phyloP scores from a whole-genome alignment of 805 yeast species.

The Saccharomycopsis sp. region DNA sequence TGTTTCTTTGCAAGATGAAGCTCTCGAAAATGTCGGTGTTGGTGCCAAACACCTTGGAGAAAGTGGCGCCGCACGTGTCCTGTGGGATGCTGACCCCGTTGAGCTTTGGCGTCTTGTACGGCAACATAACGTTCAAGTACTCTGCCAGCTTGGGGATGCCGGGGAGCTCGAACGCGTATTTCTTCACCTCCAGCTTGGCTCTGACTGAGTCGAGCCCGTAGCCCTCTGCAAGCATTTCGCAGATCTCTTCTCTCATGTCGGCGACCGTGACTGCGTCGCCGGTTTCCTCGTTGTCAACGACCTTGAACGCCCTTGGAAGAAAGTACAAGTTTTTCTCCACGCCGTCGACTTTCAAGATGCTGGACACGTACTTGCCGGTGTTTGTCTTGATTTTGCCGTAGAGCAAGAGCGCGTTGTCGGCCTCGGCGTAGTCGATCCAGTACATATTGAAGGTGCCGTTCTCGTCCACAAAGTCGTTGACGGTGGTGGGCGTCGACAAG shows the following conservation, averaged over 20 bases:
- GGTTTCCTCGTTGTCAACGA: conserved; percentile 29
- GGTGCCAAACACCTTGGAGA: conserved; percentile 72
- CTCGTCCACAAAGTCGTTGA: conserved; percentile 33
- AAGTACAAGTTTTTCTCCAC: conserved; percentile 65
- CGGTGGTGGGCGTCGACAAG: neutral
- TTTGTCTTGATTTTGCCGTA: conserved; percentile 71
- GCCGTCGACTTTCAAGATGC: conserved; percentile 66
- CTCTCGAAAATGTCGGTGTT: conserved; percentile 69
- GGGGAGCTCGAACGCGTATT: conserved; percentile 82
- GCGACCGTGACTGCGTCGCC: conserved; percentile 37
- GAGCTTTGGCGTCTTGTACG: conserved; percentile 57
- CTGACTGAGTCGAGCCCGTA: conserved; percentile 54
- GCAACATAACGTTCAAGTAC: conserved; percentile 69
- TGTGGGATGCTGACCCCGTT: conserved; percentile 43
- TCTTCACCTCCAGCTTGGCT: conserved; percentile 62
- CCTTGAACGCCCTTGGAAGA: conserved; percentile 46
- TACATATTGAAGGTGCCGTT: conserved; percentile 57
- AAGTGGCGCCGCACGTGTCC: conserved; percentile 66
- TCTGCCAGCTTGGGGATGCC: conserved; percentile 73
- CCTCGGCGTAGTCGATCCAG: conserved; percentile 86
- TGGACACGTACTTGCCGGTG: conserved; percentile 49
- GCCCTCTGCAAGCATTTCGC: conserved; percentile 52
- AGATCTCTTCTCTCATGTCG: conserved; percentile 73
- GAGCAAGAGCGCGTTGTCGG: conserved; percentile 55
- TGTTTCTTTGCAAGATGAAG: conserved; percentile 68